These are phyloP conservation scores for Amanita pseudoporphyria DNA, from an alignment of 768 basidiomycete genomes.

Conservation along the genomic window DNA sequence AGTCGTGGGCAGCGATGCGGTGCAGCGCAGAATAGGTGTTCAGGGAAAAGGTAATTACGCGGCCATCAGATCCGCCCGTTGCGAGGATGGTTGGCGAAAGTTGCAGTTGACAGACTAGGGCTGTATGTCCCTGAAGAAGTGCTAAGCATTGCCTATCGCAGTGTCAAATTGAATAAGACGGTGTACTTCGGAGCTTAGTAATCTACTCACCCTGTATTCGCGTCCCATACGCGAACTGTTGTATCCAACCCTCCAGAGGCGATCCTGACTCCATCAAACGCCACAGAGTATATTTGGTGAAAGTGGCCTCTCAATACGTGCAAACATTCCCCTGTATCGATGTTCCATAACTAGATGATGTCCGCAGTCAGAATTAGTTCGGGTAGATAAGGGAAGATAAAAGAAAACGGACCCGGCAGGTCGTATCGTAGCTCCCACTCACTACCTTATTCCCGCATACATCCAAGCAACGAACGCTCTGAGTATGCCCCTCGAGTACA, in stretches of 20 bases:
- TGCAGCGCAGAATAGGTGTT: slow-evolving; percentile 34
- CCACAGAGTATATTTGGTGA: slow-evolving; percentile 85
- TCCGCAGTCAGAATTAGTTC: too few species aligned
- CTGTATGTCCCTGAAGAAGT: slow-evolving; percentile 83
- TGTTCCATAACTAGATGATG: slow-evolving; percentile 65
- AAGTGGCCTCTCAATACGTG: slow-evolving; percentile 76
- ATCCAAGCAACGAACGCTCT: slow-evolving; percentile 84
- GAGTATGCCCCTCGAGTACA: slow-evolving; percentile 65
- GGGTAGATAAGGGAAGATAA: slow-evolving; percentile 2
- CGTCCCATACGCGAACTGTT: slow-evolving; percentile 89
- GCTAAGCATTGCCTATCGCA: slow-evolving; percentile 62
- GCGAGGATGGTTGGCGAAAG: slow-evolving; percentile 59
- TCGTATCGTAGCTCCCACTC: slow-evolving; percentile 90
- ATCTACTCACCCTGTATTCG: slow-evolving; percentile 62
- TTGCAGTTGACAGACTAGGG: slow-evolving; percentile 87
- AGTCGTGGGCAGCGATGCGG: slow-evolving; percentile 82
- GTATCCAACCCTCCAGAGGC: slow-evolving; percentile 90
- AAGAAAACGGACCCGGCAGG: slow-evolving; percentile 53
- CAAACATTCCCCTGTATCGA: slow-evolving; percentile 83
- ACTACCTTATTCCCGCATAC: slow-evolving; percentile 77
- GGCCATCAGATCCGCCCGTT: slow-evolving; percentile 85
- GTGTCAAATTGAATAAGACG: background rate
- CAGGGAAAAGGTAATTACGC: slow-evolving; percentile 38
- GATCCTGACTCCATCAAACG: slow-evolving; percentile 76
- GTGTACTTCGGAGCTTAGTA: background rate